These are phyloP conservation scores for Mortierella claussenii DNA, from an alignment of 192 early-diverging fungal species.

Conservation along the genomic window DNA sequence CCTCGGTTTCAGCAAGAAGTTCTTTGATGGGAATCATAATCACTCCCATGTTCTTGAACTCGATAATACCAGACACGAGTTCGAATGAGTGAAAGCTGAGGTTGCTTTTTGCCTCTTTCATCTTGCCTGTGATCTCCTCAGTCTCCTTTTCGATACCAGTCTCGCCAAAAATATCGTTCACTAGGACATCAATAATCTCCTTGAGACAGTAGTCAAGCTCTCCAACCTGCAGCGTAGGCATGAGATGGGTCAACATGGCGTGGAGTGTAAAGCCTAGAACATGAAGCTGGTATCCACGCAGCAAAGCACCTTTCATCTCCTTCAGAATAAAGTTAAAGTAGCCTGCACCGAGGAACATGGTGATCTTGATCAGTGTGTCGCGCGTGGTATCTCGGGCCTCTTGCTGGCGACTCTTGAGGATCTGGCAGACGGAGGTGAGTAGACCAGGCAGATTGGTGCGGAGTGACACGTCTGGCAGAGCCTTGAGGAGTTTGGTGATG, in stretches of 20 bases:
- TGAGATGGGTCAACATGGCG: constrained; percentile 77
- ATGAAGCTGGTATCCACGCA: constrained; percentile 90
- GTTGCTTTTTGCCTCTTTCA: constrained; percentile 88
- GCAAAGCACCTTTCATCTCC: constrained; percentile 81
- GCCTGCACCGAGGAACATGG: constrained; percentile 79
- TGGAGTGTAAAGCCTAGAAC: constrained; percentile 96
- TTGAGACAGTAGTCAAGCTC: constrained; percentile 84
- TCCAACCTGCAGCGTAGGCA: constrained; percentile 67
- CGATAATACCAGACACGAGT: constrained; percentile 76
- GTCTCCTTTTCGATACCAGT: constrained; percentile 90
- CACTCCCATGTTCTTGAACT: constrained; percentile 71
- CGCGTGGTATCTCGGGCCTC: constrained; percentile 87
- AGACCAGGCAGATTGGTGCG: constrained; percentile 87
- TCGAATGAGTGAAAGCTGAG: constrained; percentile 91
- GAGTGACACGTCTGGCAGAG: constrained; percentile 80
- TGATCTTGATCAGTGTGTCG: constrained; percentile 89
- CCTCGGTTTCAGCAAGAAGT: constrained; percentile 85
- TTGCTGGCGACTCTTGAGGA: constrained; percentile 85
- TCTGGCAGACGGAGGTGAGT: constrained; percentile 87
- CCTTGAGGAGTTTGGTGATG: constrained; percentile 83
- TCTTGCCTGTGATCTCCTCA: constrained; percentile 89
- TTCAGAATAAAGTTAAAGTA: constrained; percentile 93
- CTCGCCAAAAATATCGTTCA: constrained; percentile 94
- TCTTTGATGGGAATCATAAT: constrained; percentile 91
- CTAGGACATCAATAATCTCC: constrained; percentile 75